Evolutionary conservation across 1,284 basidiomycete species (phyloP), one percentile per base, ranked within the genome.

Genomic region (Pterulicium gracile): DNA sequence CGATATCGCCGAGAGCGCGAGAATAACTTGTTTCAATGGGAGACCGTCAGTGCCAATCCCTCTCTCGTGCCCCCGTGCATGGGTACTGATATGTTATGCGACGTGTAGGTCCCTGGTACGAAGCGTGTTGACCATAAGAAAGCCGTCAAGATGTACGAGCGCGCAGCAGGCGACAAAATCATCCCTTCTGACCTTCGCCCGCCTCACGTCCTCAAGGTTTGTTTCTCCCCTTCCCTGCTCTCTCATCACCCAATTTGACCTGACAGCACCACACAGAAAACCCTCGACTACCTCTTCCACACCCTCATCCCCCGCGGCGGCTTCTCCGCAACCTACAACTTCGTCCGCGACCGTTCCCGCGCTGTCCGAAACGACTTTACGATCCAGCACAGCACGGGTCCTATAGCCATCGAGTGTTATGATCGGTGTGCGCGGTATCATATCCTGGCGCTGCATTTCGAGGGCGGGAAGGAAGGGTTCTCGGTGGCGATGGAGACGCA

Each of bases 401-500:
- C 69, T 1, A 60, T 88, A 41, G 88, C 92, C 0, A 92, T 96
- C 45, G 87, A 90, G 54, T 92, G 88, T 55, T 87, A 94, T 56
- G 93, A 94, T 58, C 81, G 94, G 45, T 96, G 95, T 56, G 93
- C 88, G 20, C 77, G 95, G 17, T 97, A 90, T 59, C 94, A 98
- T 60, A 91, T 97, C 46, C 70, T 98, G 1, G 85, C 85, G 3
- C 63, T 98, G 34, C 88, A 96, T 54, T 68, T 87, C 42, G 76
- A 80, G 60, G 77, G 77, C 34, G 76, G 80, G 54, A 69, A 68
- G 49, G 50, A 63, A 2, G 70, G 69, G 2, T 88, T 89, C 61
- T 82, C 79, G 27, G 65, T 87, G 48, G 72, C 77, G 15, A 64
- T 92, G 62, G 92, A 95, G 62, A 79, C 90, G 50, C 88, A 93